Base-by-base conservation (phyloP, 1,284 basidiomycete genomes). In the Ustilago loliicola region DNA sequence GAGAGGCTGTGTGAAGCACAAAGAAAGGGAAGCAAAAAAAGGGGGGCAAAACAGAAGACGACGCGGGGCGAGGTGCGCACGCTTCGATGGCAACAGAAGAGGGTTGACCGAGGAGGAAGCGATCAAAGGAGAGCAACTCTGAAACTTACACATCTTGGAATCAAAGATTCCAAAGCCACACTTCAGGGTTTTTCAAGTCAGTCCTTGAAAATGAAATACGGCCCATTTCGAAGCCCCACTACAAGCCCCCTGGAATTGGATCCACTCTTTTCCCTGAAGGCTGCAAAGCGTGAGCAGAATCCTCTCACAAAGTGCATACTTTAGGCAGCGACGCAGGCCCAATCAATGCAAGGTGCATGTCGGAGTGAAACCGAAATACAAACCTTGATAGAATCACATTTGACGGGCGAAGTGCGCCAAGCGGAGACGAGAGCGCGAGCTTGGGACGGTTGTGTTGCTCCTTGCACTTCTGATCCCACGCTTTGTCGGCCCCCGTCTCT, bases 341-440 rank as follows among this genome's bases (percentile, higher is more conserved):
- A 38, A 58, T 52, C 47, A 58, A 66, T 66, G 56, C 63, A 66
- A 66, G 63, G 56, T 54, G 42, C 63, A 59, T 15, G 36, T 53
- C 56, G 63, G 50, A 45, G 29, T 61, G 29, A 54, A 53, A 61
- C 34, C 30, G 42, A 50, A 50, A 29, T 50, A 50, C 48, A 29
- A 50, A 23, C 29, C 13, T 50, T 38, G 45, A 47, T n/a, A 47
- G n/a, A 23, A 23, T 47, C 45, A 47, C 45, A 47, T 15, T 45
- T 45, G 42, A 45, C 42, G 21, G 21, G 48, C 27, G 8, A 25
- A 50, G 48, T 50, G 48, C 48, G 15, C 25, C 48, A 50, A 50
- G 21, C 7, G 19, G 8, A 47, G n/a, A n/a, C 8, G 15, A 38
- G 15, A 15, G 36, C 23, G 45, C 45, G 45, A 47, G 45, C 19